Evolutionary conservation across 176 grass and related monocot genomes (phyloP).

Genomic region (Microstegium vimineum): DNA sequence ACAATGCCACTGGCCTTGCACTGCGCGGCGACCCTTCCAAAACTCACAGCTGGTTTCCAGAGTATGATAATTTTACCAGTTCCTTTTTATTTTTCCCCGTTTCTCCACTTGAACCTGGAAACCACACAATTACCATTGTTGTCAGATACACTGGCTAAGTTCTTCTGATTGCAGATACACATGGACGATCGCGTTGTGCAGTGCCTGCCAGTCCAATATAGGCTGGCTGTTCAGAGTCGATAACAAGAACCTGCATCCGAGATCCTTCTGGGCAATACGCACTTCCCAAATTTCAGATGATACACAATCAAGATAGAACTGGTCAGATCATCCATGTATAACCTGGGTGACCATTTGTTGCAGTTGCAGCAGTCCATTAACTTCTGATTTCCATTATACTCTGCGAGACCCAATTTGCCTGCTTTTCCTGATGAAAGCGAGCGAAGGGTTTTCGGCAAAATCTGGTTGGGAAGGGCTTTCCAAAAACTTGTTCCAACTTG

Average conservation of each 20-base stretch:
- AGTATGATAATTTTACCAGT: conserved; percentile 41
- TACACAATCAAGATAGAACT: conserved; percentile 21
- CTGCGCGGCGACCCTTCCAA: conserved; percentile 42
- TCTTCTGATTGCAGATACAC: conserved; percentile 52
- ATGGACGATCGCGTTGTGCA: conserved; percentile 63
- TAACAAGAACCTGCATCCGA: conserved; percentile 60
- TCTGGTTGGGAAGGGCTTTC: not conserved
- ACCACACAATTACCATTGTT: not conserved
- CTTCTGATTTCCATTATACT: not conserved
- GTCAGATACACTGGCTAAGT: not conserved
- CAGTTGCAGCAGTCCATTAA: not conserved
- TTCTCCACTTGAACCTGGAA: not conserved
- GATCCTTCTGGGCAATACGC: conserved; percentile 92
- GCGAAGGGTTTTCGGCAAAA: not conserved
- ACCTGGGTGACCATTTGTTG: not conserved
- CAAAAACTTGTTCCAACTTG: not conserved
- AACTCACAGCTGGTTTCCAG: conserved; percentile 88
- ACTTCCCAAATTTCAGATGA: conserved; percentile 61
- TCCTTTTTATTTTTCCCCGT: not conserved
- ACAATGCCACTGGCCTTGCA: conserved; percentile 53
- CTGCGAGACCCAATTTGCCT: not conserved
- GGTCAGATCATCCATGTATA: not conserved
- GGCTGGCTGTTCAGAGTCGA: conserved; percentile 75
- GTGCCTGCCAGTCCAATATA: conserved; percentile 56
- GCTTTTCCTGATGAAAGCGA: not conserved